These are phyloP conservation scores for Oryza punctata DNA, from an alignment of 176 grass and related monocot genomes.

Conservation along the genomic window DNA sequence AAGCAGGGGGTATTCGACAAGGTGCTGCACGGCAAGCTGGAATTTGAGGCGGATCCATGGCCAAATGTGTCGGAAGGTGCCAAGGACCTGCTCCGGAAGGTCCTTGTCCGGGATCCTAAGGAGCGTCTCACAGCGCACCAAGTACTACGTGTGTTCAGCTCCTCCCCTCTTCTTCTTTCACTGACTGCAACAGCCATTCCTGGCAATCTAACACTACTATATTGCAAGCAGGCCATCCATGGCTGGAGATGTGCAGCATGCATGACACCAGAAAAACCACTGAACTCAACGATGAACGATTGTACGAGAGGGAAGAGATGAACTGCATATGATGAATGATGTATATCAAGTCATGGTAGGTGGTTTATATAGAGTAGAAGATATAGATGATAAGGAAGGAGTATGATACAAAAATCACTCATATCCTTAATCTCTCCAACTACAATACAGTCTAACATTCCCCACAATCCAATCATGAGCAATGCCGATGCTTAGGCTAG, in stretches of 20 bases:
- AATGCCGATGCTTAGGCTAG: no score
- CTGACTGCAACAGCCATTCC: not conserved
- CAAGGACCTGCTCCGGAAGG: slow-evolving; percentile 53
- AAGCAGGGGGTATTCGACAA: slow-evolving; percentile 59
- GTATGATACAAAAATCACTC: no score
- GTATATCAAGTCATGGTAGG: no score
- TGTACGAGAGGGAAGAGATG: no score
- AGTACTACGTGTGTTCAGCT: slow-evolving; percentile 41
- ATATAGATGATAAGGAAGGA: no score
- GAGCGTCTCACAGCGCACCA: slow-evolving; percentile 47
- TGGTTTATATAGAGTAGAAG: no score
- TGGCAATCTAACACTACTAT: not conserved
- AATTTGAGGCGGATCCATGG: slow-evolving; percentile 57
- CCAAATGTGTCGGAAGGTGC: slow-evolving; percentile 39
- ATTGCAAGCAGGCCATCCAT: slow-evolving; percentile 38
- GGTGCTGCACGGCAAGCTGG: slow-evolving; percentile 52
- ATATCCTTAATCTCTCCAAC: no score
- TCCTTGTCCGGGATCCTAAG: slow-evolving; percentile 53
- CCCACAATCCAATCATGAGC: no score
- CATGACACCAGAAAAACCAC: slow-evolving; percentile 41
- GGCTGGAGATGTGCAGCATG: slow-evolving; percentile 38
- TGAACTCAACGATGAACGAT: slow-evolving; percentile 49
- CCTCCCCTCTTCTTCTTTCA: not conserved
- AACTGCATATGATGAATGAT: no score
- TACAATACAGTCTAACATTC: no score